Evolutionary conservation across 148 eudicot species (phyloP).

Genomic region (Chenopodium formosanum): DNA sequence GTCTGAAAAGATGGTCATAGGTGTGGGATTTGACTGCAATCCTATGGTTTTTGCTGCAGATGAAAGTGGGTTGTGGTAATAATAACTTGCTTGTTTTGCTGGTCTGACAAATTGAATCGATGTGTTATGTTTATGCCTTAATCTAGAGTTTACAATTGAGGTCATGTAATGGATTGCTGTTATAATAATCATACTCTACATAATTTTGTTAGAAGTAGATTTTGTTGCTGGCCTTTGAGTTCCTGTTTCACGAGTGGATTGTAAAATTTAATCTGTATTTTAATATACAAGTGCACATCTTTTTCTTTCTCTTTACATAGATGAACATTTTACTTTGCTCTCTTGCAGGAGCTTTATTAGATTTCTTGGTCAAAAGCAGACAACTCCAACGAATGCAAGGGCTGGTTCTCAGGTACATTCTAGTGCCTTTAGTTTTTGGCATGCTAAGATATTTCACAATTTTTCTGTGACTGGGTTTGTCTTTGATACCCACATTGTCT

Average conservation of each 20-base stretch:
- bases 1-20: constrained; percentile 85
- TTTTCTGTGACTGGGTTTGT: neutral
- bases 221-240: neutral
- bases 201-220: too few species aligned
- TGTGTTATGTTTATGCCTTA: neutral
- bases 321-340: neutral
- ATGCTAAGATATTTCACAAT: neutral
- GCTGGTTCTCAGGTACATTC: constrained; percentile 78
- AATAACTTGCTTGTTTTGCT: neutral
- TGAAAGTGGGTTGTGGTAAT: constrained; percentile 84
- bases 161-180: too few species aligned
- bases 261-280: neutral
- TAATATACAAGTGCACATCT: neutral
- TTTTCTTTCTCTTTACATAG: neutral
- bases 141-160: too few species aligned
- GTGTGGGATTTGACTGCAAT: constrained; percentile 92
- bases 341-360: constrained; percentile 73
- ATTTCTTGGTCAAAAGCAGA: constrained; percentile 73
- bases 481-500: neutral
- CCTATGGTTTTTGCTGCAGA: constrained; percentile 95
- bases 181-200: too few species aligned
- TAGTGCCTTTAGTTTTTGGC: constrained; percentile 7
- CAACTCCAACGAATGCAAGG: constrained; percentile 57
- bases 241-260: neutral
- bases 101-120: neutral